Percentiles rank a stretch among this genome's conserved stretches.
These are phyloP conservation scores for Stenocarpella maydis DNA, from an alignment of 2,329 filamentous ascomycete genomes.

Conservation along the genomic window DNA sequence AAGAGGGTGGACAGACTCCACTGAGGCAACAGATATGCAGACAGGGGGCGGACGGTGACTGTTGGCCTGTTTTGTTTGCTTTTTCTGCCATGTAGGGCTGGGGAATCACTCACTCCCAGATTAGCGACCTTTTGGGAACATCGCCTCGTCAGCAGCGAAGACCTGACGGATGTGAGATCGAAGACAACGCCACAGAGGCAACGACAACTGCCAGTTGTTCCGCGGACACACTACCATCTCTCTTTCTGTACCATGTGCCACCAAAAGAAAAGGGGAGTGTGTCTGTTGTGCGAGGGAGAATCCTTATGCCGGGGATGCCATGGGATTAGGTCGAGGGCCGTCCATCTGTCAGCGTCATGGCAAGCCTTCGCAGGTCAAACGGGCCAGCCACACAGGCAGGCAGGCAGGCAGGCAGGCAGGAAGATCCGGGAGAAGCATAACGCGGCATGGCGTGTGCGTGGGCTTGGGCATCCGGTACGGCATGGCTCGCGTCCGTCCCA, in stretches of 20 bases:
- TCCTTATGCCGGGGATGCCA: neutral
- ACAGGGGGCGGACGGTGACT: conserved; percentile 15
- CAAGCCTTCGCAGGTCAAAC: neutral
- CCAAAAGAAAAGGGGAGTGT: too few relatives aligned
- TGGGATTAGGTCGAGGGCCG: neutral
- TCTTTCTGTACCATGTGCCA: too few relatives aligned
- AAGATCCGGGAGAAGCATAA: too few relatives aligned
- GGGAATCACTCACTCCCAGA: conserved; percentile 24
- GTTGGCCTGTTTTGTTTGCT: conserved; percentile 22
- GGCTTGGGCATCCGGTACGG: neutral
- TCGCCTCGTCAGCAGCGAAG: conserved; percentile 11
- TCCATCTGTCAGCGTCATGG: neutral
- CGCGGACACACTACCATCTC: neutral
- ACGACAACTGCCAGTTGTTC: neutral
- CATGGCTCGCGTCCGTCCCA: neutral
- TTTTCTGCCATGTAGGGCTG: conserved; percentile 29
- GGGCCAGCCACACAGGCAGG: neutral
- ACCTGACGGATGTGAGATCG: conserved; percentile 4
- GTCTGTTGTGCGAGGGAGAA: neutral
- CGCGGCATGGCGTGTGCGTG: conserved; percentile 15
- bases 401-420: neutral
- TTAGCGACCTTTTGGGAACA: conserved; percentile 27
- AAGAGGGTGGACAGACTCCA: conserved; percentile 15
- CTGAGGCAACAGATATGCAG: conserved; percentile 22
- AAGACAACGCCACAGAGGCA: conserved; percentile 19